These are phyloP conservation scores for Russula foetens DNA, from an alignment of 768 basidiomycete genomes.

Conservation along the genomic window DNA sequence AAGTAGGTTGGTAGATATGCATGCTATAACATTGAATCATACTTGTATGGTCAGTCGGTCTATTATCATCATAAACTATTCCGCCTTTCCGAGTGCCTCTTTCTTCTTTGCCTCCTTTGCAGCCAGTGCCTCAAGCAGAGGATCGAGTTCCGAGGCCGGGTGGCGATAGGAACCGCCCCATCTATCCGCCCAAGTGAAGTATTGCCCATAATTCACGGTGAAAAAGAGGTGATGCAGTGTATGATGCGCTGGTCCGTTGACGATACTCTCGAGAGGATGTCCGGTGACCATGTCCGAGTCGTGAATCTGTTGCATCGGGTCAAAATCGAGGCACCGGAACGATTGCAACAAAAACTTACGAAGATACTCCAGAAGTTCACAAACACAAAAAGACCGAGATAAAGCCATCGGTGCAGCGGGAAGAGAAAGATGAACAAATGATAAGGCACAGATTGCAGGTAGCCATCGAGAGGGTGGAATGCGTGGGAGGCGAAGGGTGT, in stretches of 20 bases:
- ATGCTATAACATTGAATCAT: conserved; percentile 1
- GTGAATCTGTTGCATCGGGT: conserved; percentile 59
- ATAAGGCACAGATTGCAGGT: conserved; percentile 89
- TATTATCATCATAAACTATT: not conserved
- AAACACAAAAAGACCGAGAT: conserved; percentile 79
- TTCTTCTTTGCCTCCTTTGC: conserved; percentile 16
- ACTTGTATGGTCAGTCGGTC: not conserved
- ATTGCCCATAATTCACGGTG: conserved; percentile 94
- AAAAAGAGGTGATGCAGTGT: conserved; percentile 96
- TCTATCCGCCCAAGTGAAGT: conserved; percentile 94
- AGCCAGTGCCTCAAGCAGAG: conserved; percentile 59
- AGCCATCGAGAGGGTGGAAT: conserved; percentile 96
- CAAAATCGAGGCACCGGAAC: not conserved
- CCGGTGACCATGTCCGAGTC: conserved; percentile 99
- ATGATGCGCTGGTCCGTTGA: conserved; percentile 99
- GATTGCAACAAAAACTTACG: conserved; percentile 38
- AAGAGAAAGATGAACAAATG: conserved; percentile 87
- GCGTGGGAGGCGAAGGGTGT: conserved; percentile 97
- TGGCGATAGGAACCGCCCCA: conserved; percentile 82
- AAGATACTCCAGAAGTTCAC: conserved; percentile 95
- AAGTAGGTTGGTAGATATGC: conserved; percentile 6
- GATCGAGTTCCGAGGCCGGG: conserved; percentile 78
- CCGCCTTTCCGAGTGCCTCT: not conserved
- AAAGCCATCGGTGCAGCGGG: conserved; percentile 80
- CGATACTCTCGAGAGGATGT: conserved; percentile 75